A percentile compares a stretch with the other conserved stretches of the same genome.
Conservation (phyloP, 225 moss, liverwort and hornwort genomes). For the Bryum argenteum region DNA sequence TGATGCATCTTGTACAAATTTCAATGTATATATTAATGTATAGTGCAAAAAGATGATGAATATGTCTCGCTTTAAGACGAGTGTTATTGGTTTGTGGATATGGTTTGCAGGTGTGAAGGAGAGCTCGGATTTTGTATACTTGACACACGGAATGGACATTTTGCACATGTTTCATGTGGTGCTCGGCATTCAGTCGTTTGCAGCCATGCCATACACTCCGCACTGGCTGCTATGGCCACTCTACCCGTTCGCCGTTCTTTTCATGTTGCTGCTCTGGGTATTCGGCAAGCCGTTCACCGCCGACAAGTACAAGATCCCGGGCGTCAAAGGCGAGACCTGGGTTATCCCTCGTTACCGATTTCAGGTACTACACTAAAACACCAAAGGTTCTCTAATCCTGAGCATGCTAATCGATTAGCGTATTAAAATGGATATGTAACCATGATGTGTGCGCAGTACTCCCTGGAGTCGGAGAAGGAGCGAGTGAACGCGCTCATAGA, state of each 20-base stretch:
- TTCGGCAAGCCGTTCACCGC: constrained; percentile 60
- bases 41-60: no score
- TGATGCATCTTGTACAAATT: no score
- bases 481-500: constrained; percentile 75
- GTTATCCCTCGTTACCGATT: constrained; percentile 78
- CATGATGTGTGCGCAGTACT: constrained; percentile 43
- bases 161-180: constrained; percentile 75
- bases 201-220: constrained; percentile 59
- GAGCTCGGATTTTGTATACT: constrained; percentile 62
- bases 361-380: constrained; percentile 55
- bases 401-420: no score
- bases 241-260: constrained; percentile 55
- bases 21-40: no score
- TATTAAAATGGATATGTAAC: no score
- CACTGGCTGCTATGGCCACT: constrained; percentile 85
- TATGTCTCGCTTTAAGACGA: no score
- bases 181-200: constrained; percentile 71
- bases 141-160: constrained; percentile 74
- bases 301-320: constrained; percentile 53
- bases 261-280: constrained; percentile 66
- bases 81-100: background rate
- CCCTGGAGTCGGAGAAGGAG: constrained; percentile 49
- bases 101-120: constrained; percentile 47
- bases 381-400: background rate
- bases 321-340: constrained; percentile 63